Conservation (phyloP, 371 early-diverging fungal species). For the Mucor sp. region DNA sequence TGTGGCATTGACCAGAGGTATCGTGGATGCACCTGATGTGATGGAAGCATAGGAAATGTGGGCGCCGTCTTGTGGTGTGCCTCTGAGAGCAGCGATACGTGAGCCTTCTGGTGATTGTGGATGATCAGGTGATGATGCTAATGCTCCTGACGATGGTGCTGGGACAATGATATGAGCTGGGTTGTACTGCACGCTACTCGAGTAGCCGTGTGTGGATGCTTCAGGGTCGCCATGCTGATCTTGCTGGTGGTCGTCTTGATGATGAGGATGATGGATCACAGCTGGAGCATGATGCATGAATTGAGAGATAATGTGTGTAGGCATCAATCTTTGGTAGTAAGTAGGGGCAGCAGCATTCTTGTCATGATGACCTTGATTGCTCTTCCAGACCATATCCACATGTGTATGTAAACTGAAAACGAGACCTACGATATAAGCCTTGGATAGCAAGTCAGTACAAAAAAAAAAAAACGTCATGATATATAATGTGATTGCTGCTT, state of each 20-base stretch:
- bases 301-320: slow-evolving; percentile 48
- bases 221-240: neutral
- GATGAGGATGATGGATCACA: slow-evolving; percentile 8
- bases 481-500: slow-evolving; percentile 8
- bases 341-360: slow-evolving; percentile 11
- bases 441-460: neutral
- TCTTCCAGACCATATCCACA: slow-evolving; percentile 84
- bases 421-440: slow-evolving; percentile 89
- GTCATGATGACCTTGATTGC: slow-evolving; percentile 27
- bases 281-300: slow-evolving; percentile 26
- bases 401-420: slow-evolving; percentile 95
- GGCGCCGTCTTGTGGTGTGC: slow-evolving; percentile 1
- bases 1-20: slow-evolving; percentile 3
- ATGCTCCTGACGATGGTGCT: slow-evolving; percentile 6
- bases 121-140: neutral
- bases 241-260: neutral
- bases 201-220: neutral
- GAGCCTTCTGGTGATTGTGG: neutral
- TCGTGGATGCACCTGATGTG: neutral
- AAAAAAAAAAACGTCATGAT: neutral
- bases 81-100: neutral
- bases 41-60: slow-evolving; percentile 14
- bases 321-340: slow-evolving; percentile 41
- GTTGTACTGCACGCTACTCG: neutral
- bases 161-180: slow-evolving; percentile 41